These are phyloP conservation scores for Pythium dissimile DNA, from an alignment of 352 stramenopile genomes.

Conservation along the genomic window DNA sequence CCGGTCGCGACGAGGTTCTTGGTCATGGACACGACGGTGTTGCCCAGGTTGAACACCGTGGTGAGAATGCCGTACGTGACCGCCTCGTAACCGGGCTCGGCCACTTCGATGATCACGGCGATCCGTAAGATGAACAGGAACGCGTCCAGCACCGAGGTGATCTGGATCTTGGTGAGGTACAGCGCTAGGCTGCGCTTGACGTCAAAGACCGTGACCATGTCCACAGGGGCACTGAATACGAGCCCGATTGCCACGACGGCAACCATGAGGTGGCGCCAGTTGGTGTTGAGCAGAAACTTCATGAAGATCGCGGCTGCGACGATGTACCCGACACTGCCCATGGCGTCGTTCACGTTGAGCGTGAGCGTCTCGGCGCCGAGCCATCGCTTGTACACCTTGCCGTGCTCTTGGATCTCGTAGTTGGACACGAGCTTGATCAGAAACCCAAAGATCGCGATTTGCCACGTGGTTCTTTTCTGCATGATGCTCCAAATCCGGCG, in stretches of 20 bases:
- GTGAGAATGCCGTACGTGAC: slow-evolving; percentile 20
- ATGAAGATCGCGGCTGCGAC: slow-evolving; percentile 8
- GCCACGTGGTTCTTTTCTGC: slow-evolving; percentile 17
- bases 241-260: background rate
- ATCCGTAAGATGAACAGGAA: slow-evolving; percentile 11
- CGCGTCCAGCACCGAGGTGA: background rate
- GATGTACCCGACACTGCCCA: slow-evolving; percentile 2
- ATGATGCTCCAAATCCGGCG: slow-evolving; percentile 19
- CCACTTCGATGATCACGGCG: slow-evolving; percentile 20
- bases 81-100: slow-evolving; percentile 15
- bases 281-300: slow-evolving; percentile 19
- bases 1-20: slow-evolving; percentile 8
- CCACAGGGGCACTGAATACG: slow-evolving; percentile 7
- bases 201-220: slow-evolving; percentile 21
- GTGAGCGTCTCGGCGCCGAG: background rate
- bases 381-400: background rate
- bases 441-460: slow-evolving; percentile 20
- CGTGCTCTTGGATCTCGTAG: background rate
- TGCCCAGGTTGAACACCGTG: slow-evolving; percentile 16
- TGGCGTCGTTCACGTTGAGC: slow-evolving; percentile 9
- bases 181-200: slow-evolving; percentile 5
- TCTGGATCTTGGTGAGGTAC: slow-evolving; percentile 2
- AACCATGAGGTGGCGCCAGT: slow-evolving; percentile 16
- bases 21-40: background rate
- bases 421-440: slow-evolving; percentile 1